Base-by-base conservation (phyloP, 441 rosid species). In the Geranium incanum region DNA sequence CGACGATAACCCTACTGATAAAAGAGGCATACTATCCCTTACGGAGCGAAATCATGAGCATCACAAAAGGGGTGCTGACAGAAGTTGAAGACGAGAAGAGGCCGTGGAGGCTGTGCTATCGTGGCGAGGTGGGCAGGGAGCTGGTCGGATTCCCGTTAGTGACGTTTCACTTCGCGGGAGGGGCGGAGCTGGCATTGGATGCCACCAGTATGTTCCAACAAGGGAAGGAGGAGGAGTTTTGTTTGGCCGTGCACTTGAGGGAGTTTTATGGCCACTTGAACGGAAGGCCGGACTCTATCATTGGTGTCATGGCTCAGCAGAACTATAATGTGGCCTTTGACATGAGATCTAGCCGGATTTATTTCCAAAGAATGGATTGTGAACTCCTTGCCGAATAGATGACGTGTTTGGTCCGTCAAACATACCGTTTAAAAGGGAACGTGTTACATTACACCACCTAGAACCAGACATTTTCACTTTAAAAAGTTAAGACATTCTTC, bases 1-100 rank as follows among this genome's bases (percentile, higher is more conserved):
- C 86, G 15, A 71, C 70, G 52, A 5, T 70, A 19, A 82, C 84
- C 1, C 81, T 78, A 76, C 68, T 89, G 16, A 81, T 80, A 0
- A 60, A 39, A 13, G 62, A 18, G 1, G 72, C 64, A 0, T 84
- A 72, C 1, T 18, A 38, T 18, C 69, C 72, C 12, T 77, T 84
- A 6, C 45, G 55, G 5, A 39, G 52, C 4, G 76, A 82, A 68
- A 72, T 77, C 9, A 39, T 71, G 36, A 7, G 43, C 36, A 77
- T 78, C 0, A 39, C 71, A 18, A 77, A 80, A 23, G 70, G 71
- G 37, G n/a, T 74, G 2, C 38, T 81, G 38, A 70, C 50, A 5
- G 18, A 52, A n/a, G 18, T n/a, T 3, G 45, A 16, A 62, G 45
- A 64, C 33, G 11, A 43, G 68, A 43, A 21, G 43, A 67, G 18